Percentiles rank a stretch among this genome's conserved stretches.
These are phyloP conservation scores for Piper betle DNA, from an alignment of 164 flowering plant genomes.

Conservation along the genomic window DNA sequence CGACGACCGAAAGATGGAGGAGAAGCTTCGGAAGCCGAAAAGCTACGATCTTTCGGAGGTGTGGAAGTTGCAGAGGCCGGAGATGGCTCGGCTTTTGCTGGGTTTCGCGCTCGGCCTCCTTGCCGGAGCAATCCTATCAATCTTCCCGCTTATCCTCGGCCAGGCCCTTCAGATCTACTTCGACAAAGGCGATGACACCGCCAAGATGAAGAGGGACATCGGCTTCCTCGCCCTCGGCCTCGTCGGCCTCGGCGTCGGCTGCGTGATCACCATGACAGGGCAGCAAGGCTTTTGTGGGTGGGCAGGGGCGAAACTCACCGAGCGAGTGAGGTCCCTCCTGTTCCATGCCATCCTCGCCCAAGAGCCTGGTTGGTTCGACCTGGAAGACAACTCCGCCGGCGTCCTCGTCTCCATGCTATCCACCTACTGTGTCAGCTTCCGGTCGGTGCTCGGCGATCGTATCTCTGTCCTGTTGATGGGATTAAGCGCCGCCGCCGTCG, in stretches of 20 bases:
- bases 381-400: conserved; percentile 51
- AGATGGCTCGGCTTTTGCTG: conserved; percentile 25
- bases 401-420: conserved; percentile 52
- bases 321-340: conserved; percentile 38
- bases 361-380: conserved; percentile 78
- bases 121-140: conserved; percentile 64
- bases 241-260: conserved; percentile 55
- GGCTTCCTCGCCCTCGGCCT: conserved; percentile 31
- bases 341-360: conserved; percentile 52
- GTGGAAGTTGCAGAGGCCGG: conserved; percentile 52
- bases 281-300: conserved; percentile 77
- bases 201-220: conserved; percentile 27
- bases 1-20: conserved; percentile 2
- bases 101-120: conserved; percentile 44
- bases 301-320: conserved; percentile 63
- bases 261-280: conserved; percentile 41
- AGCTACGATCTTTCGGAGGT: conserved; percentile 24
- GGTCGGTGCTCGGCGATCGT: conserved; percentile 56
- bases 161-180: conserved; percentile 43
- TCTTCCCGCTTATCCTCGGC: conserved; percentile 56
- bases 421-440: conserved; percentile 35
- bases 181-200: conserved; percentile 3
- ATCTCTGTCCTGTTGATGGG: conserved; percentile 59
- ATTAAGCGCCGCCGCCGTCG: conserved; percentile 49
- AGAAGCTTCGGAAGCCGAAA: conserved; percentile 6